Evolutionary conservation across 2,329 filamentous ascomycete species (phyloP), one percentile per base, ranked within the genome.

Genomic region (Coniochaeta sp.): DNA sequence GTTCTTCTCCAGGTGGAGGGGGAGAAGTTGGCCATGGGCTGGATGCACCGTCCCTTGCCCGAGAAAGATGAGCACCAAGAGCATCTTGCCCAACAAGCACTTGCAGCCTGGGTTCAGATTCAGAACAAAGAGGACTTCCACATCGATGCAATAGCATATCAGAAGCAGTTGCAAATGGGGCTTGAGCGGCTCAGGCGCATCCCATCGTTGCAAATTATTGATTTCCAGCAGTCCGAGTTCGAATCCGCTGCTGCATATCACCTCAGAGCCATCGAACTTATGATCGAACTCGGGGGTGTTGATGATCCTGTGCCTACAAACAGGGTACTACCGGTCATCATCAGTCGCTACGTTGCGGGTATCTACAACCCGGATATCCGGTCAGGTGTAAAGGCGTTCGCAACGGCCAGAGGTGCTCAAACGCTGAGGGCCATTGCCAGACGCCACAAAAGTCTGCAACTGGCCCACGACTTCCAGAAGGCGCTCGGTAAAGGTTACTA

Each of bases 1-100:
- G 76, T 84, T 2, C 78, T 74, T 62, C 77, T 73, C 16, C 81
- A 86, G 63, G 70, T 78, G 1, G 84, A 88, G 65, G 84, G 84
- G 8, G 84, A 87, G 66, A 72, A 73, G 22, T 68, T 85, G 24
- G 72, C 80, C 1, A 75, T 80, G 67, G 66, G 74, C 2, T 83
- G 77, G 76, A 76, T 80, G 22, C 67, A 63, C 26, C 70, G 74
- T 57, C 47, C 71, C 5, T 62, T 77, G 1, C 65, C 58, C n/a
- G 78, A 76, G 61, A 68, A 65, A 28, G 71, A 73, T 31, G 65
- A 70, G 5, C 64, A 68, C 6, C 69, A 66, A 17, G 74, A 79
- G 61, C 67, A 70, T 7, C 70, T 77, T 7, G 72, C 72, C 8
- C 68, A 74, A 26, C 70, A 67, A 31, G 62, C 70, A 1, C 65